A percentile compares a stretch with the other conserved stretches of the same genome.
phyloP scores from a whole-genome alignment of 306 rosid genomes.

The Vachellia pachyceras region DNA sequence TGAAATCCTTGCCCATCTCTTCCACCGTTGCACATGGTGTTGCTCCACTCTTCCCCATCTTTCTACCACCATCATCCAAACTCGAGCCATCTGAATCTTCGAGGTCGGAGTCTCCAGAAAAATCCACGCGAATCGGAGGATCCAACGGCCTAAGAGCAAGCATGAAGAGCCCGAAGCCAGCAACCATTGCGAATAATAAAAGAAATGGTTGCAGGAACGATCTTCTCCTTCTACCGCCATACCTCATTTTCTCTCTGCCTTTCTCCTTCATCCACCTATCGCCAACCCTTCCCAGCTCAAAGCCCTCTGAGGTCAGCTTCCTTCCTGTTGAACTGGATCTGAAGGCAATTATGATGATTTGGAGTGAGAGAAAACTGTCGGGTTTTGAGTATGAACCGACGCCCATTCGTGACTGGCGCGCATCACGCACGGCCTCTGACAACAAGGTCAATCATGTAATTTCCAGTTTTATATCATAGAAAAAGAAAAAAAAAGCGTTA shows the following conservation, averaged over 20 bases:
- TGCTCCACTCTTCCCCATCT: slow-evolving; percentile 15
- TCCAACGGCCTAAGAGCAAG: slow-evolving; percentile 64
- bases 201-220: slow-evolving; percentile 50
- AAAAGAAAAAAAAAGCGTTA: neutral
- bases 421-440: slow-evolving; percentile 45
- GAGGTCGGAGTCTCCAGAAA: slow-evolving; percentile 35
- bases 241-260: slow-evolving; percentile 51
- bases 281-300: neutral
- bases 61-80: slow-evolving; percentile 29
- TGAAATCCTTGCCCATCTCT: slow-evolving; percentile 77
- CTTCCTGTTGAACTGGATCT: slow-evolving; percentile 47
- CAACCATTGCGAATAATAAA: slow-evolving; percentile 54
- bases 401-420: slow-evolving; percentile 34
- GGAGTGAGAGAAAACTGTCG: neutral
- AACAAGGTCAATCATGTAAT: neutral
- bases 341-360: neutral
- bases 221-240: slow-evolving; percentile 65
- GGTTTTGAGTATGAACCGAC: slow-evolving; percentile 34
- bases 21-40: slow-evolving; percentile 81
- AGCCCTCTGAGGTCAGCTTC: slow-evolving; percentile 17
- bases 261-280: neutral
- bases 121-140: slow-evolving; percentile 52
- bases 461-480: rapidly evolving
- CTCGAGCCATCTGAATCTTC: slow-evolving; percentile 37
- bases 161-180: slow-evolving; percentile 56